Evolutionary conservation across 805 yeast genomes (phyloP).

Genomic region (Saturnispora ahearnii): DNA sequence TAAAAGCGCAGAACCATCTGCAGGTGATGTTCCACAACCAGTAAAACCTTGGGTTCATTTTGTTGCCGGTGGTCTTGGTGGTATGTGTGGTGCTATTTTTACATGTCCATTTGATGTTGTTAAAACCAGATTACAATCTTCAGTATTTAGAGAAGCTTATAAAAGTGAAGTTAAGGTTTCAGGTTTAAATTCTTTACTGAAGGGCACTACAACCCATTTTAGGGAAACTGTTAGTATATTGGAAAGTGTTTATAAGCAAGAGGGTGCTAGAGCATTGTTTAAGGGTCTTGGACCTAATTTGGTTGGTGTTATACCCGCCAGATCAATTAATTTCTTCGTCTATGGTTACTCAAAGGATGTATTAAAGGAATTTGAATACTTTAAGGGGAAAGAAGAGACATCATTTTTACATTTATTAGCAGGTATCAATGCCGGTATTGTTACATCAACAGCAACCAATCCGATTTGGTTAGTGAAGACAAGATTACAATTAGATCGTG

Average conservation of each 20-base stretch:
- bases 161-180: slow-evolving; percentile 29
- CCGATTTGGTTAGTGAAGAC: slow-evolving; percentile 98
- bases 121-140: slow-evolving; percentile 89
- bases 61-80: slow-evolving; percentile 91
- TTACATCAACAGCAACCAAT: slow-evolving; percentile 91
- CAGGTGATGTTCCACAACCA: slow-evolving; percentile 11
- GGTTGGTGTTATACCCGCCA: slow-evolving; percentile 96
- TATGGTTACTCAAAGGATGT: slow-evolving; percentile 88
- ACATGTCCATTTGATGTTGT: slow-evolving; percentile 96
- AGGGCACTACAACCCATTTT: slow-evolving; percentile 49
- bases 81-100: slow-evolving; percentile 93
- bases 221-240: slow-evolving; percentile 73
- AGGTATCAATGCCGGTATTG: slow-evolving; percentile 88
- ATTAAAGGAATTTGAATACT: slow-evolving; percentile 48
- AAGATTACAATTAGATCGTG: slow-evolving; percentile 81
- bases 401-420: slow-evolving; percentile 80
- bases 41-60: slow-evolving; percentile 66
- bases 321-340: slow-evolving; percentile 93
- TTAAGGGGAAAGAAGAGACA: slow-evolving; percentile 59
- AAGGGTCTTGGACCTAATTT: slow-evolving; percentile 94
- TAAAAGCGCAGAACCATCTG: slow-evolving; percentile 29
- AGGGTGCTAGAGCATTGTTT: slow-evolving; percentile 81
- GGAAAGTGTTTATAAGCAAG: slow-evolving; percentile 55
- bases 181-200: slow-evolving; percentile 22
- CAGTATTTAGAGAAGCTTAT: slow-evolving; percentile 58